These are phyloP conservation scores for Musa troglodytarum DNA, from an alignment of 176 grass and related monocot species.

Conservation along the genomic window DNA sequence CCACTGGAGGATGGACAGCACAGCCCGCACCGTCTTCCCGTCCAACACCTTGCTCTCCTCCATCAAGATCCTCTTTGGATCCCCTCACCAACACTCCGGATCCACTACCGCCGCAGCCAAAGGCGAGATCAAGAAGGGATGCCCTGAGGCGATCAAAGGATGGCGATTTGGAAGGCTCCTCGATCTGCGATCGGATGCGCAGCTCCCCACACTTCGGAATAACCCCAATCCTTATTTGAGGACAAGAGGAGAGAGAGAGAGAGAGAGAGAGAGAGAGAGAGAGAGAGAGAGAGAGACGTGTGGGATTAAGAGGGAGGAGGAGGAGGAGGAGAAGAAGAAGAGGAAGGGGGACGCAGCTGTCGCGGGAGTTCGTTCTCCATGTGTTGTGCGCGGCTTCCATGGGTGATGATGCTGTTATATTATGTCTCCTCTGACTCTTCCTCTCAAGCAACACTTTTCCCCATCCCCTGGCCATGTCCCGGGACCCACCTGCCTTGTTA, in stretches of 20 bases:
- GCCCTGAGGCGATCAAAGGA: not conserved
- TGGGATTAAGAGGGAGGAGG: not conserved
- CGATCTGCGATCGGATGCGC: too few relatives aligned
- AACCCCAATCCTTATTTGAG: not conserved
- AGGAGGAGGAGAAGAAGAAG: not conserved
- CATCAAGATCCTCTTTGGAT: conserved; percentile 24
- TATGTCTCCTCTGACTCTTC: not conserved
- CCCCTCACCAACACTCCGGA: conserved; percentile 8
- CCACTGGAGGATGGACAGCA: conserved; percentile 85
- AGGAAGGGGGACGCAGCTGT: not conserved
- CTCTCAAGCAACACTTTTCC: not conserved
- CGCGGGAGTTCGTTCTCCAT: not conserved
- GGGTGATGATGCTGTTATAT: too few relatives aligned
- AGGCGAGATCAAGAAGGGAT: not conserved
- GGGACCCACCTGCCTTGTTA: not conserved
- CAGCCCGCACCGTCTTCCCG: conserved; percentile 45
- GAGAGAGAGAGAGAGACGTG: not conserved
- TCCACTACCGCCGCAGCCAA: not conserved
- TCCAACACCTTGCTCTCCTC: conserved; percentile 41
- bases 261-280: too few relatives aligned
- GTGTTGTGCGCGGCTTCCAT: not conserved
- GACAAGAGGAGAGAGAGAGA: not conserved
- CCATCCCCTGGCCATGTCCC: not conserved
- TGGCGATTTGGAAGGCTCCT: too few relatives aligned
- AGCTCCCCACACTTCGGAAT: not conserved